These are phyloP conservation scores for Solanum piurae DNA, from an alignment of 257 asterid genomes.

Conservation along the genomic window DNA sequence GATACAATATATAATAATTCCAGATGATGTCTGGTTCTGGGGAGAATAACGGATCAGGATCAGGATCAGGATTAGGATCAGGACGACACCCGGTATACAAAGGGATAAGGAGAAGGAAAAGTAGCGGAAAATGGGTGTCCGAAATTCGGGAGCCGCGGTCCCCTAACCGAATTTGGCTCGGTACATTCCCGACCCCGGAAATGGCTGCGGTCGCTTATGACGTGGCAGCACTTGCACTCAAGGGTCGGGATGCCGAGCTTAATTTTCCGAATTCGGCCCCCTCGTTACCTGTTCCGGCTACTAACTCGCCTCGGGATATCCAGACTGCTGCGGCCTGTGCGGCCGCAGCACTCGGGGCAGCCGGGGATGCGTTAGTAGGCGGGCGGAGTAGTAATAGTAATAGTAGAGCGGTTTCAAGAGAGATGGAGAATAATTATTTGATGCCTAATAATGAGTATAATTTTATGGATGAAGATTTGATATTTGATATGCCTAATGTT, in stretches of 20 bases:
- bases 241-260: slow-evolving; percentile 35
- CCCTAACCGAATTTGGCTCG: slow-evolving; percentile 52
- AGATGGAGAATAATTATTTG: not conserved
- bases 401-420: not conserved
- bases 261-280: slow-evolving; percentile 42
- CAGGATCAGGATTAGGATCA: not conserved
- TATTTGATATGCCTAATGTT: slow-evolving; percentile 66
- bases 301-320: slow-evolving; percentile 43
- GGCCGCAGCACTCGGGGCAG: slow-evolving; percentile 55
- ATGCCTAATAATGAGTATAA: slow-evolving; percentile 8
- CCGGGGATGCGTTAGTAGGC: slow-evolving; percentile 27
- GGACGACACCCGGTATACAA: slow-evolving; percentile 36
- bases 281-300: slow-evolving; percentile 50
- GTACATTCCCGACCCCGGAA: slow-evolving; percentile 51
- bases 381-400: not conserved
- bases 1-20: not conserved
- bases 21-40: not conserved
- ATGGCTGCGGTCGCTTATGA: slow-evolving; percentile 62
- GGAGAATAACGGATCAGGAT: not conserved
- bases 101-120: slow-evolving; percentile 49
- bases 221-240: slow-evolving; percentile 50
- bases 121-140: slow-evolving; percentile 50
- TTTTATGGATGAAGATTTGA: slow-evolving; percentile 58
- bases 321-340: slow-evolving; percentile 69
- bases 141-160: slow-evolving; percentile 56